These are phyloP conservation scores for Hyphodiscus hymeniophilus DNA, from an alignment of 495 filamentous ascomycete genomes.

Conservation along the genomic window DNA sequence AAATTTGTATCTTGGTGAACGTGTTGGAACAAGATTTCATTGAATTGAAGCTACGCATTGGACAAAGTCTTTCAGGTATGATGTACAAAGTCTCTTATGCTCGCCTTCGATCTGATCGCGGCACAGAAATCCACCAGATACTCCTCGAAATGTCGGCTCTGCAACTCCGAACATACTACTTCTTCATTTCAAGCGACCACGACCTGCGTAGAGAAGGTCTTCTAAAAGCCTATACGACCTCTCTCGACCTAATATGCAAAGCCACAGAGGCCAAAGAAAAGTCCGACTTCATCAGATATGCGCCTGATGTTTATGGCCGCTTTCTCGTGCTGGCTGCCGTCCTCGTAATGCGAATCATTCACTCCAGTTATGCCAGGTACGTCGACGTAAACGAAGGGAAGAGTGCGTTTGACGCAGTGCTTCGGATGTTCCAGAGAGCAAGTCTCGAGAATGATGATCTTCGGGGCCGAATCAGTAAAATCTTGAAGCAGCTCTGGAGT, in stretches of 20 bases:
- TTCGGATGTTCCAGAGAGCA: not conserved
- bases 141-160: not conserved
- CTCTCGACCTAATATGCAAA: not conserved
- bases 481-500: not conserved
- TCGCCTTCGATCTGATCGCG: not conserved
- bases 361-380: not conserved
- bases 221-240: constrained; percentile 1
- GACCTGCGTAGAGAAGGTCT: not conserved
- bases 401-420: not conserved
- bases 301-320: not conserved
- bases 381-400: not conserved
- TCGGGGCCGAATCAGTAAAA: not conserved
- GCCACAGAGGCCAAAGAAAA: not conserved
- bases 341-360: not conserved
- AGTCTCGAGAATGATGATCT: not conserved
- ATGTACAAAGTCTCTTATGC: not conserved
- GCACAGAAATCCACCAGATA: not conserved
- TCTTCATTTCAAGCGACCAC: not conserved
- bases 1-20: not conserved
- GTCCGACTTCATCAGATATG: not conserved
- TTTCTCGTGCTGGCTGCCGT: not conserved
- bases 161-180: constrained; percentile 5
- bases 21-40: not conserved
- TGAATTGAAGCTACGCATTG: not conserved
- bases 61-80: not conserved